Conservation (phyloP, 2,329 filamentous ascomycete species). For the Verticillium albo-atrum region DNA sequence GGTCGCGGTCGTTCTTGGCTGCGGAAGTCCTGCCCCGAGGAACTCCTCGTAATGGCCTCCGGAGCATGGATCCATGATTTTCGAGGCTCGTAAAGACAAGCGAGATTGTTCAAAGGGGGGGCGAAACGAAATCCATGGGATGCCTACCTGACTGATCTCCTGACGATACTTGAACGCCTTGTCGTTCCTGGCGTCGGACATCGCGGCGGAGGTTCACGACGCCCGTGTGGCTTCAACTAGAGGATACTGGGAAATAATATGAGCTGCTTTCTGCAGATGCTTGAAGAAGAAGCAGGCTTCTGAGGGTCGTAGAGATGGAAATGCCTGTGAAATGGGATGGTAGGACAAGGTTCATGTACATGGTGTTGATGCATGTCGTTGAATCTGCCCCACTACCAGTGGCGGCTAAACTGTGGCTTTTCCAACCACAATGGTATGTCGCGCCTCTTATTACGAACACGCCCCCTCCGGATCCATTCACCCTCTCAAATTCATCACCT, state of each 20-base stretch:
- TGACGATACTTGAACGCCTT: slow-evolving; percentile 80
- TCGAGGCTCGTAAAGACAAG: no score
- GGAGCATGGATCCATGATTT: no score
- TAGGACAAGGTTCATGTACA: not conserved
- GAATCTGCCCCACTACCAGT: not conserved
- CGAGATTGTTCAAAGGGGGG: no score
- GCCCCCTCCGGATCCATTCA: not conserved
- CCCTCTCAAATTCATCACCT: not conserved
- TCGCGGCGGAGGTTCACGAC: not conserved
- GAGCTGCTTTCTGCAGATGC: slow-evolving; percentile 8
- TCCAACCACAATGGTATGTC: not conserved
- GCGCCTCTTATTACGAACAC: not conserved
- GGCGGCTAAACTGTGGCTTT: not conserved
- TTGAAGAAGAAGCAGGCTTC: slow-evolving; percentile 9
- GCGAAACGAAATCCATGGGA: not conserved
- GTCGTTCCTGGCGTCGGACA: slow-evolving; percentile 52
- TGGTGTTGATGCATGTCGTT: not conserved
- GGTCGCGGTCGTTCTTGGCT: no score
- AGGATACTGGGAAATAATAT: not conserved
- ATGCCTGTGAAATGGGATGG: not conserved
- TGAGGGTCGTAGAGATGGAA: not conserved
- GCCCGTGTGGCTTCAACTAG: not conserved
- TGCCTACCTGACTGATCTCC: slow-evolving; percentile 91
- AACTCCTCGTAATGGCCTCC: no score
- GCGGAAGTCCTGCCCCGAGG: no score